A percentile compares a stretch with the other conserved stretches of the same genome.
Conservation (phyloP, 768 basidiomycete genomes). For the Termitomyces sp. region DNA sequence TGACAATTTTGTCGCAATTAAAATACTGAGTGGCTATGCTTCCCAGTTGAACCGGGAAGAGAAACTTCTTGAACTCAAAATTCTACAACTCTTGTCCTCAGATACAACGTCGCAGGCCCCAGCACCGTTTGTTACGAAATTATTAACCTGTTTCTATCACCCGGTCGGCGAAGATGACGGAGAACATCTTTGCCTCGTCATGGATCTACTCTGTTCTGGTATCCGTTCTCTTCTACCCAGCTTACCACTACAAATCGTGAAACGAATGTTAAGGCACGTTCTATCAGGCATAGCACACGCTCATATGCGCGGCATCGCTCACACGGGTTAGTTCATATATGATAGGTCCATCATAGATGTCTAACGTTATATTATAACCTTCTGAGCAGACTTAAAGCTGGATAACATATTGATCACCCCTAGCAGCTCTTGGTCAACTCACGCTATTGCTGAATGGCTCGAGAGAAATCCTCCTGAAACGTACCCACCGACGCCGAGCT, state of each 20-base stretch:
- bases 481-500: not conserved
- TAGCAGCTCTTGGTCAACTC: too few species aligned
- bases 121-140: conserved; percentile 18
- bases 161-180: conserved; percentile 21
- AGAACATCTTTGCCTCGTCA: conserved; percentile 26
- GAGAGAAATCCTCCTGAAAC: not conserved
- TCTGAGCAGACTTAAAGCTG: conserved; percentile 20
- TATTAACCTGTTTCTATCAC: conserved; percentile 22
- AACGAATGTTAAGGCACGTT: conserved; percentile 23
- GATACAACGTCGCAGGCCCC: not conserved
- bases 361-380: not conserved
- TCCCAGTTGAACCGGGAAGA: conserved; percentile 19
- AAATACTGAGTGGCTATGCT: conserved; percentile 24
- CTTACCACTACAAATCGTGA: conserved; percentile 16
- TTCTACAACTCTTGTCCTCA: conserved; percentile 14
- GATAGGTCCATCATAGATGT: too few species aligned
- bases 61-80: conserved; percentile 21
- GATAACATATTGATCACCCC: conserved; percentile 26
- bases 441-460: not conserved
- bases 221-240: not conserved
- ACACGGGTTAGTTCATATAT: conserved; percentile 11
- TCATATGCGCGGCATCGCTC: conserved; percentile 22
- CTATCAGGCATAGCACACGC: conserved; percentile 22
- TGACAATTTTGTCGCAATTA: conserved; percentile 27
- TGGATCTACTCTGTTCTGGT: conserved; percentile 23